Conservation (phyloP, 2,329 filamentous ascomycete species). For the Coniochaeta sp. region DNA sequence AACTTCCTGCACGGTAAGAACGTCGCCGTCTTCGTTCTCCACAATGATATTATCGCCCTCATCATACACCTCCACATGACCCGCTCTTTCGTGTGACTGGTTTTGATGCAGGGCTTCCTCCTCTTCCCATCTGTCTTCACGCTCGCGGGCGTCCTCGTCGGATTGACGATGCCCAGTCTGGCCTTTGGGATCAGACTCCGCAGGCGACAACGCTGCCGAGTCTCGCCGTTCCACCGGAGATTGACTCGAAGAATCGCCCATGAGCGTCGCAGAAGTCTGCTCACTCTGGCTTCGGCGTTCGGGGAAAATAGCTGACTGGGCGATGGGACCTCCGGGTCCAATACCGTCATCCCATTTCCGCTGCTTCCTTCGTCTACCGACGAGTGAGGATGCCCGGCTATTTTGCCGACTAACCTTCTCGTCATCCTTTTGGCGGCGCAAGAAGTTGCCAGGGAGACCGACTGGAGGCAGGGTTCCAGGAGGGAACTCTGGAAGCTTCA, state of each 20-base stretch:
- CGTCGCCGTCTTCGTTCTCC: slow-evolving; percentile 82
- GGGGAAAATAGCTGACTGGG: slow-evolving; percentile 82
- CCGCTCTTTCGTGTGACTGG: background rate
- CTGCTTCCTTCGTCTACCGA: slow-evolving; percentile 49
- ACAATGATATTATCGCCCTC: slow-evolving; percentile 74
- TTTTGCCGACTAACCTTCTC: slow-evolving; percentile 49
- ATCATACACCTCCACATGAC: slow-evolving; percentile 61
- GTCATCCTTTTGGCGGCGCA: slow-evolving; percentile 69
- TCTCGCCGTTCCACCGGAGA: slow-evolving; percentile 14
- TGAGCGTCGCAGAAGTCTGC: slow-evolving; percentile 9
- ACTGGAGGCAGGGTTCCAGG: slow-evolving; percentile 66
- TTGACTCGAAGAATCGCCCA: slow-evolving; percentile 8
- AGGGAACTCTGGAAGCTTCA: slow-evolving; percentile 52
- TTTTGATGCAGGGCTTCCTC: background rate
- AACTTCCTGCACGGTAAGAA: slow-evolving; percentile 56
- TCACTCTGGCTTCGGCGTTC: slow-evolving; percentile 28
- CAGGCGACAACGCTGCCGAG: slow-evolving; percentile 11
- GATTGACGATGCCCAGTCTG: slow-evolving; percentile 2
- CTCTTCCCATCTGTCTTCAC: slow-evolving; percentile 5
- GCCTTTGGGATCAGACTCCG: background rate
- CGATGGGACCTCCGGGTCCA: slow-evolving; percentile 79
- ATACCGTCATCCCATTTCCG: slow-evolving; percentile 65
- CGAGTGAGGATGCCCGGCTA: slow-evolving; percentile 53
- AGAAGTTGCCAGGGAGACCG: slow-evolving; percentile 65
- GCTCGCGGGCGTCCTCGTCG: slow-evolving; percentile 4